Evolutionary conservation across 2,329 filamentous ascomycete genomes (phyloP).

Genomic region (Ophiosphaerella narmari): DNA sequence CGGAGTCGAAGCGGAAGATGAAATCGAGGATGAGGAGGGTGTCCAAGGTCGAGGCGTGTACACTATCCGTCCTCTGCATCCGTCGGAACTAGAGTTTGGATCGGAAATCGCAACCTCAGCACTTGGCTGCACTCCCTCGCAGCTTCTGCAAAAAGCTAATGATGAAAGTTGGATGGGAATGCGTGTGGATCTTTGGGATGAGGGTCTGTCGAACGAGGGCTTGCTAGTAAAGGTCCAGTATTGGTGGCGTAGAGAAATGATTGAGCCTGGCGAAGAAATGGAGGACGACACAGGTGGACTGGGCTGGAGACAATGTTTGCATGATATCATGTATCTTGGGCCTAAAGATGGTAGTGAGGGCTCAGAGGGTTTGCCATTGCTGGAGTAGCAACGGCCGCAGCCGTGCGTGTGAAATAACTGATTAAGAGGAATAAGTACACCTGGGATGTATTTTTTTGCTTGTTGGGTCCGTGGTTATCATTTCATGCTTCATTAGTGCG

Average conservation of each 20-base stretch:
- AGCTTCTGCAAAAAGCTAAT: conserved; percentile 3
- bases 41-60: background rate
- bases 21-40: background rate
- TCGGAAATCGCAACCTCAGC: conserved; percentile 1
- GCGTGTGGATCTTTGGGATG: conserved; percentile 17
- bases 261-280: conserved; percentile 3
- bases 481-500: background rate
- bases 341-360: conserved; percentile 12
- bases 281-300: background rate
- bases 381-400: background rate
- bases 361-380: background rate
- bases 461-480: background rate
- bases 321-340: conserved; percentile 21
- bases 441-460: too few relatives aligned
- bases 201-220: background rate
- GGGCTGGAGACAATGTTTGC: conserved; percentile 21
- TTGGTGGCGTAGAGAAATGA: conserved; percentile 15
- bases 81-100: conserved; percentile 9
- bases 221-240: conserved; percentile 21
- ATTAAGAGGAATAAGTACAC: background rate
- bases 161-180: conserved; percentile 15
- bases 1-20: background rate
- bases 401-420: background rate
- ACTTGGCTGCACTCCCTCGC: background rate
- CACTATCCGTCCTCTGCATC: conserved; percentile 10